phyloP scores from a whole-genome alignment of 345 rosid species.

The Citrus mangshanensis region DNA sequence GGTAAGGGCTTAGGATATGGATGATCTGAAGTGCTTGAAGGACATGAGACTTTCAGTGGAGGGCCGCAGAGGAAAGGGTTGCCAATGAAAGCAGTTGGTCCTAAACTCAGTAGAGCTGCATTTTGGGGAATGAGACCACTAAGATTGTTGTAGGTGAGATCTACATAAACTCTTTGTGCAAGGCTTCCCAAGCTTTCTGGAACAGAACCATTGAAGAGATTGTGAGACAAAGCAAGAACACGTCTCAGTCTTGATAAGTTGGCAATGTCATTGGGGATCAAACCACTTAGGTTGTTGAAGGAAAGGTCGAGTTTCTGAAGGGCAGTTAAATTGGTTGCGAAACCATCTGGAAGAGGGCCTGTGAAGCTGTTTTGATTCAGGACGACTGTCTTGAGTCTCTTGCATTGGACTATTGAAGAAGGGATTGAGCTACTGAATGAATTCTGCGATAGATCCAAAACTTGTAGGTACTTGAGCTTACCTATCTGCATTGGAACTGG shows the following conservation, averaged over 20 bases:
- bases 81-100: constrained; percentile 79
- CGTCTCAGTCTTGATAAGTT: constrained; percentile 54
- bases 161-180: constrained; percentile 60
- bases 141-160: constrained; percentile 78
- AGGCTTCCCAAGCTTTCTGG: constrained; percentile 71
- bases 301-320: constrained; percentile 62
- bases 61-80: constrained; percentile 74
- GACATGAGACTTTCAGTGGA: constrained; percentile 56
- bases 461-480: constrained; percentile 42
- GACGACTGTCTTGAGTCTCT: constrained; percentile 44
- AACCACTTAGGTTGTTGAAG: constrained; percentile 51
- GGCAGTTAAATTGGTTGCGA: constrained; percentile 31
- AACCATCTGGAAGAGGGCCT: constrained; percentile 51
- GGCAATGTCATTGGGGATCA: constrained; percentile 58
- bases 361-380: constrained; percentile 60
- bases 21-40: constrained; percentile 8
- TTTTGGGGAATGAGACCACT: constrained; percentile 63
- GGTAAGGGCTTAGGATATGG: constrained; percentile 20
- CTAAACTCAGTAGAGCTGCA: constrained; percentile 46
- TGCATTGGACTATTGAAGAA: constrained; percentile 46
- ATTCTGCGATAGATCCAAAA: constrained; percentile 60
- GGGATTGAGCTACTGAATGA: constrained; percentile 54
- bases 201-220: constrained; percentile 56
- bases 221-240: constrained; percentile 76
- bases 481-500: constrained; percentile 59